Evolutionary conservation across 805 yeast species (phyloP).

Genomic region (Nakazawaea ishiwadae): DNA sequence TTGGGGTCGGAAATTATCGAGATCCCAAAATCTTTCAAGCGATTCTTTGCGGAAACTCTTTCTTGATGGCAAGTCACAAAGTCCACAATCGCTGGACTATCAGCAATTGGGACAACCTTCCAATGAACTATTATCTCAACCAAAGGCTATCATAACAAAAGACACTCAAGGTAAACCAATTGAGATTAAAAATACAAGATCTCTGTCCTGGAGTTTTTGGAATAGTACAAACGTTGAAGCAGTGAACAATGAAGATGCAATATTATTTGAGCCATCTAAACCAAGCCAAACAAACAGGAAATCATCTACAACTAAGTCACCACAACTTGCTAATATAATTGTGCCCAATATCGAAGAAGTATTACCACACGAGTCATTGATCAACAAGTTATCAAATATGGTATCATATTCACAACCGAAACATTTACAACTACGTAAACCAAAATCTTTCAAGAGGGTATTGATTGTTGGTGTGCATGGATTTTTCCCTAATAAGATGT

Average conservation of each 20-base stretch:
- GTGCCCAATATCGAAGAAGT: constrained; percentile 24
- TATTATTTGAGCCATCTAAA: constrained; percentile 19
- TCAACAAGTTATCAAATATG: neutral
- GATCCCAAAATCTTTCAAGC: constrained; percentile 8
- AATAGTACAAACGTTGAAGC: neutral
- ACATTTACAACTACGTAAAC: constrained; percentile 6
- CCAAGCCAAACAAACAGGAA: constrained; percentile 14
- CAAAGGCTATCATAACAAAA: constrained; percentile 7
- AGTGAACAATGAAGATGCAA: constrained; percentile 16
- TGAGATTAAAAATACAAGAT: constrained; percentile 5
- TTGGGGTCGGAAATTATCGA: constrained; percentile 11
- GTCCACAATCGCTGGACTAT: neutral
- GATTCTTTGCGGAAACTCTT: constrained; percentile 12
- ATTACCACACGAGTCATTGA: constrained; percentile 19
- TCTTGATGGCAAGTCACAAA: neutral
- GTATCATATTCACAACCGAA: constrained; percentile 6
- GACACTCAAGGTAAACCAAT: constrained; percentile 3
- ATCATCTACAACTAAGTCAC: neutral
- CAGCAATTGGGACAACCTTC: neutral
- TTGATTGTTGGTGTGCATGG: constrained; percentile 94
- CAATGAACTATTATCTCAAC: constrained; percentile 5
- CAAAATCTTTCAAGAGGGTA: constrained; percentile 43
- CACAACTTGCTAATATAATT: constrained; percentile 19
- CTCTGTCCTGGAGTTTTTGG: constrained; percentile 13
- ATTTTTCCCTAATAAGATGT: constrained; percentile 83